These are phyloP conservation scores for Apocynum venetum DNA, from an alignment of 257 asterid species.

Conservation along the genomic window DNA sequence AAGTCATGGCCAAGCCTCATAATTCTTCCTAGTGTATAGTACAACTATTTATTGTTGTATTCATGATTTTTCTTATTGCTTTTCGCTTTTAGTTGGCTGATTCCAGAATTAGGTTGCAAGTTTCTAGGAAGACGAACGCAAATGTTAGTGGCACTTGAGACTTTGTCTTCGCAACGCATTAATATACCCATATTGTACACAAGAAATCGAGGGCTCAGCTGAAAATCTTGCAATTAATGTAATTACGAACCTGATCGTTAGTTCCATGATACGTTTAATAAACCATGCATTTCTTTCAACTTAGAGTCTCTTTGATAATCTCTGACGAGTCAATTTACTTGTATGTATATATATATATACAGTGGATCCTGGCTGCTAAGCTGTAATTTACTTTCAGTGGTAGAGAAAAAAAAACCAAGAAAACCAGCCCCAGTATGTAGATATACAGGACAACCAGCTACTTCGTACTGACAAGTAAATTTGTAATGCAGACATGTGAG, in stretches of 20 bases:
- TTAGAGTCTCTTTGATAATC: neutral
- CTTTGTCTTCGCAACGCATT: neutral
- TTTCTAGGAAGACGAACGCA: neutral
- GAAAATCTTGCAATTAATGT: neutral
- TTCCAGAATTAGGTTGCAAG: neutral
- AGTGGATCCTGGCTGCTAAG: neutral
- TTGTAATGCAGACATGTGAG: too few relatives aligned
- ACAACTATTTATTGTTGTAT: neutral
- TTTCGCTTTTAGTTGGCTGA: neutral
- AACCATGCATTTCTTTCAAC: neutral
- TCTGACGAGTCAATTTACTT: neutral
- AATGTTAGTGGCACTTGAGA: neutral
- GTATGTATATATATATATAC: too few relatives aligned
- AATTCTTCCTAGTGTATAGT: neutral
- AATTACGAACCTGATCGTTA: neutral
- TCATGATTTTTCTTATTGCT: neutral
- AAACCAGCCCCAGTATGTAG: neutral
- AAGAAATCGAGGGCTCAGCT: too few relatives aligned
- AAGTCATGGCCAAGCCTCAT: constrained; percentile 8
- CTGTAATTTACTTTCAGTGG: too few relatives aligned
- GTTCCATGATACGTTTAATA: neutral
- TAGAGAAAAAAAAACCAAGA: too few relatives aligned
- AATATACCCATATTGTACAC: neutral
- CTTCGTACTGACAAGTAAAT: too few relatives aligned
- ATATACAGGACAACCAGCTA: neutral